Evolutionary conservation across 768 basidiomycete genomes (phyloP), one percentile per base, ranked within the genome.

Genomic region (Trichaptum fuscoviolaceum): DNA sequence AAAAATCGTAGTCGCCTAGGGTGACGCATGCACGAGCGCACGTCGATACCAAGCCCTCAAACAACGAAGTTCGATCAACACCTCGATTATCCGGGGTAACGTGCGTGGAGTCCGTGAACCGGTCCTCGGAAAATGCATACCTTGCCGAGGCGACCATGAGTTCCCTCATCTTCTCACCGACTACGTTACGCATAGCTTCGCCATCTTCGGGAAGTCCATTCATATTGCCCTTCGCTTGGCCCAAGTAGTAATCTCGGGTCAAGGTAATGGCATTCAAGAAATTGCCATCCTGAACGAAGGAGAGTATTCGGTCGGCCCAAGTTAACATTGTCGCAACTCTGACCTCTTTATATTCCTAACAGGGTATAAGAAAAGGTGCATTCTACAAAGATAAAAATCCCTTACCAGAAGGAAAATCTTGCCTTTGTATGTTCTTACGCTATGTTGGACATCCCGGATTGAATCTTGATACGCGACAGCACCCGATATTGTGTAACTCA

Each of bases 51-150:
- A 99, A 84, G 23, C 85, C 89, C 78, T 98, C 92, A 72, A 99
- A 99, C 20, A 99, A 80, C 24, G 86, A 81, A 0, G 95, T 97
- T 61, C 93, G 84, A 76, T 99, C 96, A 10, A 99, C 95, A 25
- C 96, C 96, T 52, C 93, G 87, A 24, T 91, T 90, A 74, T 95
- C 92, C 7, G 86, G 83, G 17, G 87, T 90, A 63, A 79, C 74
- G 76, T 98, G 95, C 1, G 95, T 96, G 57, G 83, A 85, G 75
- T 99, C 97, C 25, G 83, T 88, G 86, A 99, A 89, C 26, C 97
- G 89, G 17, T 99, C 95, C 72, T 97, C 93, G 1, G 96, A 96
- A 76, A 99, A 99, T 0, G 91, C 88, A 75, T 96, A 99, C 23
- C 82, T 86, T 57, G 91, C 82, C 1, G 97, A 97, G 1, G 97